Conservation (phyloP, 768 basidiomycete species). For the Rhodotorula babjevae region DNA sequence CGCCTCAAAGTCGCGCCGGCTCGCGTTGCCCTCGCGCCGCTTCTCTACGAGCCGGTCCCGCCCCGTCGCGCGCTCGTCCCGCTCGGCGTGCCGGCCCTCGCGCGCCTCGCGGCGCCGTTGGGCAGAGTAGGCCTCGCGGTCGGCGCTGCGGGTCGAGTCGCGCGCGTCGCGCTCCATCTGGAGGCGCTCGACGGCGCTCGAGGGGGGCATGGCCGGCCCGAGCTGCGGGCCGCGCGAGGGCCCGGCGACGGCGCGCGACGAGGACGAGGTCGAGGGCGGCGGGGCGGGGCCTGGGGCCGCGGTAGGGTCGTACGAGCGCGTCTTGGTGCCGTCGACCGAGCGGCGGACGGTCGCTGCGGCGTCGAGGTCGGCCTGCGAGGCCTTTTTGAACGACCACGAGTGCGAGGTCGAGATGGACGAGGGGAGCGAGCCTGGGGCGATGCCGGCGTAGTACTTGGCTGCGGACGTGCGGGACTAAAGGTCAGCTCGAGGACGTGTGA, state of each 20-base stretch:
- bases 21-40: slow-evolving; percentile 67
- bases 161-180: slow-evolving; percentile 64
- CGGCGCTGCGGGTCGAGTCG: slow-evolving; percentile 57
- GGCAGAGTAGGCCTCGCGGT: slow-evolving; percentile 60
- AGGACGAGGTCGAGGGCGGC: slow-evolving; percentile 16
- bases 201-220: slow-evolving; percentile 53
- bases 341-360: slow-evolving; percentile 54
- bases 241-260: slow-evolving; percentile 54
- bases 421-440: slow-evolving; percentile 33
- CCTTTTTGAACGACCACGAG: slow-evolving; percentile 31
- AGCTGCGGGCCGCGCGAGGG: slow-evolving; percentile 50
- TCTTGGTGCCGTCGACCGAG: slow-evolving; percentile 57
- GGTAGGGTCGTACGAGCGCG: slow-evolving; percentile 57
- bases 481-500: no score
- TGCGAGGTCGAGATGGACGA: slow-evolving; percentile 28
- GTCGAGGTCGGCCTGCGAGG: slow-evolving; percentile 36
- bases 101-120: slow-evolving; percentile 77
- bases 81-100: slow-evolving; percentile 53
- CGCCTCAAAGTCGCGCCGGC: slow-evolving; percentile 26
- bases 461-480: not conserved
- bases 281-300: not conserved
- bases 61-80: slow-evolving; percentile 49
- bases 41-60: slow-evolving; percentile 82
- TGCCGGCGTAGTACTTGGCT: slow-evolving; percentile 47
- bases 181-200: slow-evolving; percentile 63